A percentile compares a stretch with the other conserved stretches of the same genome.
Conservation (phyloP, 2,329 filamentous ascomycete genomes). For the Colletotrichum lini region DNA sequence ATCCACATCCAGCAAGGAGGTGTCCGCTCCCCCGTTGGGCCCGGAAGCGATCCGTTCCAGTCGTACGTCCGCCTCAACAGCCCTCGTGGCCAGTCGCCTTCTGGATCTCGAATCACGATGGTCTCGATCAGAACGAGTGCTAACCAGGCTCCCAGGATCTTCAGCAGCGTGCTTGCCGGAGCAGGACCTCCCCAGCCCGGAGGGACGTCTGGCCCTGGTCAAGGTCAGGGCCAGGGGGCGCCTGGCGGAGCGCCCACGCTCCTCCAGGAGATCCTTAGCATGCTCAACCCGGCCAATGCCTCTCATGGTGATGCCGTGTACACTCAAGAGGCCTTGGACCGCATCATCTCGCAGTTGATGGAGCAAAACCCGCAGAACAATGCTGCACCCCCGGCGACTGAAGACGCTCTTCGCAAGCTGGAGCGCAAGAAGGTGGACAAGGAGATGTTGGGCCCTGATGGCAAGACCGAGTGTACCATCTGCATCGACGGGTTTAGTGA, state of each 20-base stretch:
- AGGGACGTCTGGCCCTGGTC: constrained; percentile 36
- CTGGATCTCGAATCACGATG: constrained; percentile 41
- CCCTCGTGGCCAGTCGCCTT: constrained; percentile 26
- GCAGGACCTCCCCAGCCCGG: constrained; percentile 53
- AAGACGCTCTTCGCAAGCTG: constrained; percentile 80
- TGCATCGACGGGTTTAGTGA: constrained; percentile 89
- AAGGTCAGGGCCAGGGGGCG: constrained; percentile 32
- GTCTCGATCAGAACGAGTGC: constrained; percentile 43
- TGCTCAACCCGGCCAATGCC: constrained; percentile 68
- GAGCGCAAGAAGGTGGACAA: constrained; percentile 79
- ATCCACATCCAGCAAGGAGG: constrained; percentile 45
- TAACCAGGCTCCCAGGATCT: constrained; percentile 60
- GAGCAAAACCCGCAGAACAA: constrained; percentile 83
- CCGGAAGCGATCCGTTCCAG: constrained; percentile 60
- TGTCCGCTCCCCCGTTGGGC: constrained; percentile 30
- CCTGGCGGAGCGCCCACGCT: constrained; percentile 46
- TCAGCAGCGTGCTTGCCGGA: constrained; percentile 61
- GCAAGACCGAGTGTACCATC: constrained; percentile 89
- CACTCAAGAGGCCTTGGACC: constrained; percentile 90
- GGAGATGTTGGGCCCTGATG: constrained; percentile 76
- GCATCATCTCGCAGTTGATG: constrained; percentile 90
- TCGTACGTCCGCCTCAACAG: constrained; percentile 56
- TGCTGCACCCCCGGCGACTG: constrained; percentile 85
- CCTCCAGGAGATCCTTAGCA: constrained; percentile 67
- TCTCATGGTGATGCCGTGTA: constrained; percentile 86